Evolutionary conservation across 768 basidiomycete genomes (phyloP), one percentile per base, ranked within the genome.

Genomic region (Rhizopogon rudus): DNA sequence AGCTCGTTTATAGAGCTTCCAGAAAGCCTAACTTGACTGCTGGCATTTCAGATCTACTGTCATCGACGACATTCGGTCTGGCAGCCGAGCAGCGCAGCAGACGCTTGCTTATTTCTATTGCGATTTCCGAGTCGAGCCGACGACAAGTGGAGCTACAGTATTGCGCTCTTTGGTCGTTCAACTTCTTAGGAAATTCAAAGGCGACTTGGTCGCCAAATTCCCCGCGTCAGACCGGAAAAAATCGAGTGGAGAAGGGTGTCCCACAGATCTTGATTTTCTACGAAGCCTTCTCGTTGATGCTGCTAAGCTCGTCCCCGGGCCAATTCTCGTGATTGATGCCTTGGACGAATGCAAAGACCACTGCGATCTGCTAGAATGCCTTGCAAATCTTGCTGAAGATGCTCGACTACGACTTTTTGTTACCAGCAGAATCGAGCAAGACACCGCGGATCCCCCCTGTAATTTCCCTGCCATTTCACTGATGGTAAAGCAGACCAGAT

Each of bases 131-230:
- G 51, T 29, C 1, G 56, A 59, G 20, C 52, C 43, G 16, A 50
- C 56, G 1, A 63, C 43, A 28, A 54, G 17, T 20, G 41, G 53
- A 1, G 14, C 41, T 7, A 56, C 61, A 33, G 46, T 62, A 16
- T 48, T 65, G 46, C 60, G 57, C 1, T 64, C 65, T 6, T 9
- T 66, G 0, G 49, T 61, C n/a, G 55, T 46, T 5, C 65, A 65
- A 33, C 16, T 61, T 1, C 20, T 67, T 1, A 25, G 14, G 17
- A n/a, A 33, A 46, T 46, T 9, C 3, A 31, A 46, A 13, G 12
- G 31, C 12, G 17, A 33, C 12, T 46, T 29, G 45, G 17, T 46
- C 45, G 4, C 45, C 3, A 31, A 31, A 16, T 10, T 31, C 7
- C 5, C n/a, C 10, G 1, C n/a, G 29, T 3, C 3, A 44, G 25